A percentile compares a stretch with the other conserved stretches of the same genome.
Conservation (phyloP, 257 asterid species). For the Lycium ferocissimum region DNA sequence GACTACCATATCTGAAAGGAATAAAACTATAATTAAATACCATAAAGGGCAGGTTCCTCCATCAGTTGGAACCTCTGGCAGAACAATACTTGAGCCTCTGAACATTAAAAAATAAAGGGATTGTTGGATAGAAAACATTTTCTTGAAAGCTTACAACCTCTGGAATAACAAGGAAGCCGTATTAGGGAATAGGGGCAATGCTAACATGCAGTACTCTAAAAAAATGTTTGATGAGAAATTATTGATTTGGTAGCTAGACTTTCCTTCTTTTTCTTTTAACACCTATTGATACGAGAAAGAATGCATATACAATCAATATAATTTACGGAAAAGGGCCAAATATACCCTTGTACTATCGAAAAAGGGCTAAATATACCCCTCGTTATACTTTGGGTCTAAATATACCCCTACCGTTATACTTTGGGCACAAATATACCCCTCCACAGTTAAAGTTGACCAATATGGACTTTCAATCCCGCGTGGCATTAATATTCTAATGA, state of each 20-base stretch:
- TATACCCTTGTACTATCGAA: too few species aligned
- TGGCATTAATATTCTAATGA: too few species aligned
- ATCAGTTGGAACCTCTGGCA: not conserved
- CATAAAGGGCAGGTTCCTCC: not conserved
- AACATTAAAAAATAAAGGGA: not conserved
- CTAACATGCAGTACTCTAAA: not conserved
- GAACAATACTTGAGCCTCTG: not conserved
- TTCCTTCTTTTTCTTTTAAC: not conserved
- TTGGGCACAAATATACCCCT: too few species aligned
- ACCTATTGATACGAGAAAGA: not conserved
- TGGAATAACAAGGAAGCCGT: not conserved
- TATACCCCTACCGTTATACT: too few species aligned
- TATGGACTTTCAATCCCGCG: too few species aligned
- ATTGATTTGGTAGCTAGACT: not conserved
- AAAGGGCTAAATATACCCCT: too few species aligned
- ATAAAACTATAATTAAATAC: not conserved
- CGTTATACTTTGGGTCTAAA: too few species aligned
- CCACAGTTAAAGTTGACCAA: too few species aligned
- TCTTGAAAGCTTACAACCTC: not conserved
- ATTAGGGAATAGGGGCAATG: not conserved
- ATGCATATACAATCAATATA: not conserved
- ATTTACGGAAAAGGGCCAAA: too few species aligned
- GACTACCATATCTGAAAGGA: not conserved
- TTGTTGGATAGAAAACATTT: not conserved
- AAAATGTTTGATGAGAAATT: not conserved